Evolutionary conservation across 1,139 yeast genomes (phyloP).

Genomic region (Blastobotrys aristatus): DNA sequence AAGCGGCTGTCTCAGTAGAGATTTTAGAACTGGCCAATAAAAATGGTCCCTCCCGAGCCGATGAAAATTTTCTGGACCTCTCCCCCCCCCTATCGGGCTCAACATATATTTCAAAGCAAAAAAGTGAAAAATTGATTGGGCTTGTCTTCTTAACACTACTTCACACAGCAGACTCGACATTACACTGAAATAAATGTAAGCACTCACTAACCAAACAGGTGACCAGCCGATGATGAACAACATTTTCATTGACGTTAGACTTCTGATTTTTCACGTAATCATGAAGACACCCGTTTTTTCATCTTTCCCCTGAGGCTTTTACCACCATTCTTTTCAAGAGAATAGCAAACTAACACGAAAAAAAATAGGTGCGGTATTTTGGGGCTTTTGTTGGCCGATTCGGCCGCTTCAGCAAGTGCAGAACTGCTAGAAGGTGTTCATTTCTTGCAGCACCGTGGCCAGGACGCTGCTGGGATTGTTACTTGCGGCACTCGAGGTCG

Average conservation of each 20-base stretch:
- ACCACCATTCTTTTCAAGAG: not conserved
- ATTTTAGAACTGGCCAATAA: no score
- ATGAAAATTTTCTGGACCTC: no score
- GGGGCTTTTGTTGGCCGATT: conserved; percentile 81
- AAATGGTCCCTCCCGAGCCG: no score
- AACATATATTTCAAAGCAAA: no score
- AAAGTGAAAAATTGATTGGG: not conserved
- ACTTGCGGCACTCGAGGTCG: conserved; percentile 95
- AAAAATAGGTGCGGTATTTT: conserved; percentile 79
- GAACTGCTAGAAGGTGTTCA: conserved; percentile 91
- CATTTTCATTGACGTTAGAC: conserved; percentile 46
- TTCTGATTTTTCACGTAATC: conserved; percentile 41
- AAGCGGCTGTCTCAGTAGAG: no score
- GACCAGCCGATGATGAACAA: conserved; percentile 15
- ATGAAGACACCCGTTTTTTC: conserved; percentile 37
- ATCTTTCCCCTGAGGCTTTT: conserved; percentile 28
- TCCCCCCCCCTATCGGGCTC: no score
- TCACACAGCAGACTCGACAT: not conserved
- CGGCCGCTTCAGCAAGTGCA: conserved; percentile 67
- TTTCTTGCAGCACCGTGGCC: conserved; percentile 96
- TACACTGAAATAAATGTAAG: not conserved
- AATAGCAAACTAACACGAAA: conserved; percentile 12
- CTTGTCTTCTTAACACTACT: conserved; percentile 1
- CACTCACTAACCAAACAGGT: not conserved
- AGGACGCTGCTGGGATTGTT: conserved; percentile 99